These are phyloP conservation scores for Kwoniella heveanensis DNA, from an alignment of 768 basidiomycete genomes.

Conservation along the genomic window DNA sequence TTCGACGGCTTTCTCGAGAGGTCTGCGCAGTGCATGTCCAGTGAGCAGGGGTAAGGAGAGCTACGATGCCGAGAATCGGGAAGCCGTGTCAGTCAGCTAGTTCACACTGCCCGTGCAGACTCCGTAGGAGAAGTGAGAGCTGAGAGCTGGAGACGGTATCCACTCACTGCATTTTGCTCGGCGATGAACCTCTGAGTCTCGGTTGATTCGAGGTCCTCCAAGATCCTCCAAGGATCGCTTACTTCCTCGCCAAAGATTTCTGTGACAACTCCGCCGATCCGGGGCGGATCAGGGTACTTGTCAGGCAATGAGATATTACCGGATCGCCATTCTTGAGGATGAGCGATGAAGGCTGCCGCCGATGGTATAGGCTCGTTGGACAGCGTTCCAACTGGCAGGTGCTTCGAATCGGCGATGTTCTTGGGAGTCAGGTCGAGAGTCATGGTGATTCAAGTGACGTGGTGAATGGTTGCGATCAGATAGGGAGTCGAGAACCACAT, in stretches of 20 bases:
- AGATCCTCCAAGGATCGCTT: conserved; percentile 22
- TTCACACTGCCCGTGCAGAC: too few relatives aligned
- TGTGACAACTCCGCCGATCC: conserved; percentile 16
- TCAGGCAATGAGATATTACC: not conserved
- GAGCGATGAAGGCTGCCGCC: not conserved
- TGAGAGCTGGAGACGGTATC: too few relatives aligned
- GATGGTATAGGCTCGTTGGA: too few relatives aligned
- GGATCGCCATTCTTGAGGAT: not conserved
- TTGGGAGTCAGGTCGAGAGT: too few relatives aligned
- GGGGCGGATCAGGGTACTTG: conserved; percentile 13
- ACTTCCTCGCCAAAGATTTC: conserved; percentile 17
- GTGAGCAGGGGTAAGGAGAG: conserved; percentile 16
- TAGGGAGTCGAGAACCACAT: too few relatives aligned
- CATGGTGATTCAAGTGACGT: too few relatives aligned
- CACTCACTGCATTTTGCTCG: conserved; percentile 22
- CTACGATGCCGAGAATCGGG: not conserved
- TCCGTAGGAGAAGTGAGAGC: not conserved
- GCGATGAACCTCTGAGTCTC: conserved; percentile 7
- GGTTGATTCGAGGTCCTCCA: conserved; percentile 17
- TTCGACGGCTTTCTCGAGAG: conserved; percentile 14
- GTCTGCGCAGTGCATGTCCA: conserved; percentile 7
- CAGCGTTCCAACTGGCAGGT: too few relatives aligned
- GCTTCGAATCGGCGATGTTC: too few relatives aligned
- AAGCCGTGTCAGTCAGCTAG: not conserved
- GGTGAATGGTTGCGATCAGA: too few relatives aligned